phyloP scores from a whole-genome alignment of 306 rosid genomes.

The Albizia julibrissin region DNA sequence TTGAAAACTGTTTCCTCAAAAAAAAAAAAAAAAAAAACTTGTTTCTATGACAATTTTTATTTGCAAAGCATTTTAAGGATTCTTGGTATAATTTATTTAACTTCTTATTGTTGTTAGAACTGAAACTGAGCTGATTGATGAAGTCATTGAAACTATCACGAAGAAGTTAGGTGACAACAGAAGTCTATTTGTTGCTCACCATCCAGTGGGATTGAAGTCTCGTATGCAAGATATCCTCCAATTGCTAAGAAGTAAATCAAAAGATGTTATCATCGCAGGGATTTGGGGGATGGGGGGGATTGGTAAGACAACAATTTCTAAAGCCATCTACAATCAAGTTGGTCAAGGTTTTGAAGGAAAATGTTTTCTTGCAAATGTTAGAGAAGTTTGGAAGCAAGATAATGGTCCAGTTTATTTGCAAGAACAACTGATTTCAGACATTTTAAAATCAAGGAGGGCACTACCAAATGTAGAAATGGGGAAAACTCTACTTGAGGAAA shows the following conservation, averaged over 20 bases:
- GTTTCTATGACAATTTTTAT: neutral
- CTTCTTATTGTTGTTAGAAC: neutral
- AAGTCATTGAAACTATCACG: neutral
- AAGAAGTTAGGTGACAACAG: neutral
- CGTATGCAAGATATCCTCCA: neutral
- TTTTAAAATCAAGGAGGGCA: neutral
- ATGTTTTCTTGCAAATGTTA: neutral
- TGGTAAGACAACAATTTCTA: conserved; percentile 2
- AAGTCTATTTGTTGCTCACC: neutral
- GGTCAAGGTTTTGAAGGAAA: neutral
- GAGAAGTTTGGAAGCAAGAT: neutral
- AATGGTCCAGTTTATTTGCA: neutral
- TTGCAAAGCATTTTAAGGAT: neutral
- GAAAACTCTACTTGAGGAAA: neutral
- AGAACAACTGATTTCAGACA: neutral
- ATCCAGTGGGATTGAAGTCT: neutral
- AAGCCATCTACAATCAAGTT: neutral
- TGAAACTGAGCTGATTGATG: neutral
- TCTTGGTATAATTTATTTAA: neutral
- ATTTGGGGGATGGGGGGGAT: conserved; percentile 2
- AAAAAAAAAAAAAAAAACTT: neutral
- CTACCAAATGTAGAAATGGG: neutral
- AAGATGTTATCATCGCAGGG: neutral
- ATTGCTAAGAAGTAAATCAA: neutral
- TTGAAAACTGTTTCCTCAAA: neutral